Base-by-base conservation (phyloP, 257 asterid genomes). In the Primulina eburnea region DNA sequence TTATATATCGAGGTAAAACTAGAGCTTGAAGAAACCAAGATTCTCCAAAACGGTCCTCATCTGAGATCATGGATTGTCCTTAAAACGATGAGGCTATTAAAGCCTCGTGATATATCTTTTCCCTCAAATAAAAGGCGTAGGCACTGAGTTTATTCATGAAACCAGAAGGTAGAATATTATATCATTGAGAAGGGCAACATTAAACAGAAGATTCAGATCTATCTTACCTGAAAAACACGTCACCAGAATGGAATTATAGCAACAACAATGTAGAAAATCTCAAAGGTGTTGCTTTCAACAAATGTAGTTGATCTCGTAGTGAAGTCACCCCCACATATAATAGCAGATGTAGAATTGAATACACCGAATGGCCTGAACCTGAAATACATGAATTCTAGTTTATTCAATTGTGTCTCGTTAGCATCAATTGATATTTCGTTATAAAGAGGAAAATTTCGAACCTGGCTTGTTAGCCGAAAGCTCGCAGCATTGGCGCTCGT, bases 391-490 rank as follows among this genome's bases (percentile, higher is more conserved):
- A 62, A 73, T 64, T 62, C 21, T 33, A 57, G 65, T 43, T 7
- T 57, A 56, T 4, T 58, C 11, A 11, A 35, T 2, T 1, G 17
- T 26, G 62, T 67, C 33, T 62, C 14, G 37, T 32, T 21, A 21
- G 24, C 0, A 7, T 53, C 37, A 34, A 53, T 34, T 47, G 17
- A 34, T 72, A n/a, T n/a, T n/a, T 17, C 17, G 26, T 34, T 21
- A 3, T 61, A 17, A 8, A 34, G 52, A 63, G 24, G 73, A 55
- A 26, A 10, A 60, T 24, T 32, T 28, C 76, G 20, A 16, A 89
- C 98, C 96, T 92, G 96, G 86, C 98, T 92, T n/a, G 98, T 92
- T 59, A 92, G 74, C 84, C 89, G 24, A 21, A 21, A 21, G 24
- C 24, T 21, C 24, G 24, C 24, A 21, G 88, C 4, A 95, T 95